A percentile compares a stretch with the other conserved stretches of the same genome.
Conservation (phyloP, 768 basidiomycete genomes). For the Pleurotus sapidus region DNA sequence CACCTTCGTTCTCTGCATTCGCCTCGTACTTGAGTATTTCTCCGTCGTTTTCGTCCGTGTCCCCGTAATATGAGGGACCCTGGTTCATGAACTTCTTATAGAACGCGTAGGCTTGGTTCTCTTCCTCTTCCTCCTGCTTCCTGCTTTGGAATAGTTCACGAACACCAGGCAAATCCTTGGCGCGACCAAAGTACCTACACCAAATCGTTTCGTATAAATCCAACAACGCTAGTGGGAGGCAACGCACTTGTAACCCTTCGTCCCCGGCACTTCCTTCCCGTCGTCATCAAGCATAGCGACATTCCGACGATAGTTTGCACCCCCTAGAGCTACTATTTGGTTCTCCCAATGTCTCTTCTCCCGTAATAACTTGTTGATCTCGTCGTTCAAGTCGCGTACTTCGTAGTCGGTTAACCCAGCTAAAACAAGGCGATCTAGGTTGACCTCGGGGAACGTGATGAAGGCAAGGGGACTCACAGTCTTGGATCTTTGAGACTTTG, state of each 20-base stretch:
- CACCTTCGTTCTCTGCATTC: constrained; percentile 72
- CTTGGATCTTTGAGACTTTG: constrained; percentile 98
- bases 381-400: constrained; percentile 93
- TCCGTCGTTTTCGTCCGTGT: constrained; percentile 77
- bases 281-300: constrained; percentile 94
- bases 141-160: constrained; percentile 90
- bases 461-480: constrained; percentile 50
- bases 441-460: background rate
- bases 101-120: constrained; percentile 68
- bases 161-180: constrained; percentile 93
- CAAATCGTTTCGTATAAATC: background rate
- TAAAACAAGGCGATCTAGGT: constrained; percentile 26
- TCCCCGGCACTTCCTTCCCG: constrained; percentile 94
- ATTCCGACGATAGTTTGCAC: constrained; percentile 93
- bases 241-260: constrained; percentile 93
- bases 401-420: constrained; percentile 95
- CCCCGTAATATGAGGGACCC: constrained; percentile 88
- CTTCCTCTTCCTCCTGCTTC: constrained; percentile 87
- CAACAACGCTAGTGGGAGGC: background rate
- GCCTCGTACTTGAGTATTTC: constrained; percentile 70
- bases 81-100: constrained; percentile 90
- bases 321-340: constrained; percentile 93
- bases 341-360: constrained; percentile 99
- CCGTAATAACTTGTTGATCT: constrained; percentile 93
- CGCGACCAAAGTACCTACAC: constrained; percentile 90